phyloP scores from a whole-genome alignment of 2,329 filamentous ascomycete genomes.

The Grosmannia serpens region DNA sequence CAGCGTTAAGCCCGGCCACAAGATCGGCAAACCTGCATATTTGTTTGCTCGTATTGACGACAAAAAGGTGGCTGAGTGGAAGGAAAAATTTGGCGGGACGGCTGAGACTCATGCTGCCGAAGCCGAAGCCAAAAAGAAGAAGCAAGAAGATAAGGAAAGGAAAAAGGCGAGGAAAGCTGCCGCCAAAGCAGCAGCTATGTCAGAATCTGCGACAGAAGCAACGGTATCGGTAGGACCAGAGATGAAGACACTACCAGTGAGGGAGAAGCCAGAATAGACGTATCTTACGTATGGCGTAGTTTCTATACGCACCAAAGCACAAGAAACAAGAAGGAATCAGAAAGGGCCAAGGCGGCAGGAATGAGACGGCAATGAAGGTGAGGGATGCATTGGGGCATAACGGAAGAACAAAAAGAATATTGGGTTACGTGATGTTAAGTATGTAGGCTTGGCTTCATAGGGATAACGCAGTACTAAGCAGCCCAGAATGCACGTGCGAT shows the following conservation, averaged over 20 bases:
- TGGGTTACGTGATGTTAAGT: no score
- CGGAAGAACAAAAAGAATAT: no score
- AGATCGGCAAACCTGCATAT: conserved; percentile 47
- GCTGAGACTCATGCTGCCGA: conserved; percentile 18
- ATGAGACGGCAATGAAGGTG: no score
- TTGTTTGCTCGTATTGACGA: conserved; percentile 62
- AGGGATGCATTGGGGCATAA: no score
- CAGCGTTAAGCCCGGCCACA: conserved; percentile 59
- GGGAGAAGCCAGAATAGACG: conserved; percentile 18
- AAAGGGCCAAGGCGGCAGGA: background rate
- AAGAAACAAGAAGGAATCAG: background rate
- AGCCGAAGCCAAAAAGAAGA: conserved; percentile 19
- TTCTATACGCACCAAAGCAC: background rate
- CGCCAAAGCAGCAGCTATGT: conserved; percentile 13
- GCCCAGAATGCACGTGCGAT: no score
- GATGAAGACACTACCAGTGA: conserved; percentile 17
- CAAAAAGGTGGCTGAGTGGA: conserved; percentile 63
- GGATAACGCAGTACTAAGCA: no score
- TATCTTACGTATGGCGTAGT: background rate
- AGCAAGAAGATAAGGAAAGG: conserved; percentile 18
- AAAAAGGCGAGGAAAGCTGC: conserved; percentile 20
- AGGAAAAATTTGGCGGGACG: conserved; percentile 44
- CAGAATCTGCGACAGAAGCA: conserved; percentile 4
- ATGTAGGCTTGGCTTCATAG: no score
- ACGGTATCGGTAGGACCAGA: conserved; percentile 8